Evolutionary conservation across 306 rosid species (phyloP), one percentile per base, ranked within the genome.

Genomic region (Begonia peltatifolia): DNA sequence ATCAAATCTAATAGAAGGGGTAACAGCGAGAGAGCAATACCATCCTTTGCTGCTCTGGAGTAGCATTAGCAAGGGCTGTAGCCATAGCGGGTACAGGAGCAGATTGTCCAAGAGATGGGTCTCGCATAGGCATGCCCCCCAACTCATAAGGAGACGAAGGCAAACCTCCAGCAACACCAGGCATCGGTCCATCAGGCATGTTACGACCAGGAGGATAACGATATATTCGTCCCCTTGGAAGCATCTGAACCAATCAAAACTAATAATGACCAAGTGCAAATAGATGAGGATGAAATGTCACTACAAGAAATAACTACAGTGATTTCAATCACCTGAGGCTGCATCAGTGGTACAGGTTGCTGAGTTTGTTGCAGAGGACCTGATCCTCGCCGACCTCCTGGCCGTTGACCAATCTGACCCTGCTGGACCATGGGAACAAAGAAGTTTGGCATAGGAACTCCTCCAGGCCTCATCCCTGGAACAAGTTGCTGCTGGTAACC

Each of bases 401-500:
- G 83, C 15, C 83, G 88, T 64, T 69, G 94, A 30, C 82, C 87
- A 59, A 79, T 82, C 55, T 71, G 87, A 7, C 88, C 88, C 74
- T 78, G 94, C 61, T 77, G 89, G 46, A 78, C 81, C 79, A 84
- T 51, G 11, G 94, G 88, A 44, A 80, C 75, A 73, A 77, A 77
- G 68, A 65, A 82, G 62, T 77, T 73, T 25, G 74, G 82, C 78
- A 83, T 51, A 15, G 78, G 87, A 61, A 63, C 88, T 11, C 79
- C 77, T 43, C 84, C 86, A 38, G 88, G 84, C 56, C 88, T 71
- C 76, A 83, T 73, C 46, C 80, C 93, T 12, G 89, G 77, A 60
- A 81, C 78, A 57, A 87, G 87, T 58, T 79, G 95, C 66, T 83
- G 93, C 66, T 83, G 89, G 66, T 83, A 78, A 68, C 95, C 93